Percentiles rank a stretch among this genome's conserved stretches.
These are phyloP conservation scores for Salvia miltiorrhiza DNA, from an alignment of 257 asterid species.

Conservation along the genomic window DNA sequence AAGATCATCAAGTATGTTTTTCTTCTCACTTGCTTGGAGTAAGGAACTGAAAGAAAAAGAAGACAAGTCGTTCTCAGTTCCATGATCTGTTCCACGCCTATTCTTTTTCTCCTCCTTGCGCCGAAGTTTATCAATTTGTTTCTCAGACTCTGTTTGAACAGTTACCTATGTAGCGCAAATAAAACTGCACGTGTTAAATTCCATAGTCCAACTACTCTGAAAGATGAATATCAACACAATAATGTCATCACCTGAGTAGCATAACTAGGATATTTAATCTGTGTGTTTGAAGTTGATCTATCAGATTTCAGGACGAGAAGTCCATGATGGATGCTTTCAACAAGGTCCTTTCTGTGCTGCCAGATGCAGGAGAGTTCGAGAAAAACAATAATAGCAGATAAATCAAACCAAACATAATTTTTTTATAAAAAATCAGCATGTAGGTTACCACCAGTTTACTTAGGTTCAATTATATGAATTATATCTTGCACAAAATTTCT, in stretches of 20 bases:
- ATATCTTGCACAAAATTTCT: conserved; percentile 13
- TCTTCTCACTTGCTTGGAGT: conserved; percentile 91
- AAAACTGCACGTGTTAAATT: conserved; percentile 15
- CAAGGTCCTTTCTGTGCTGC: conserved; percentile 91
- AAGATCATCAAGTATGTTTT: conserved; percentile 68
- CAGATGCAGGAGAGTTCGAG: conserved; percentile 9
- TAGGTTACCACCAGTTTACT: background rate
- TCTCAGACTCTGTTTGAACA: conserved; percentile 87
- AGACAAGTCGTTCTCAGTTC: conserved; percentile 63
- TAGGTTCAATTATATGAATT: conserved; percentile 13
- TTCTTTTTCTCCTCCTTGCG: conserved; percentile 94
- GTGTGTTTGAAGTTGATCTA: conserved; percentile 57
- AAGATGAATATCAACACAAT: background rate
- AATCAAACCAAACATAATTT: conserved; percentile 6
- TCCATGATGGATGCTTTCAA: conserved; percentile 80
- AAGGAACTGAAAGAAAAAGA: conserved; percentile 69
- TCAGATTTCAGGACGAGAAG: conserved; percentile 73
- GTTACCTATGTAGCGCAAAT: conserved; percentile 55
- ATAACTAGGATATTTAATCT: conserved; percentile 81
- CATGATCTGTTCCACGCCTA: conserved; percentile 76
- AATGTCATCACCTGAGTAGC: conserved; percentile 76
- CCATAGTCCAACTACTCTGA: conserved; percentile 15
- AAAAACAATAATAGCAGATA: background rate
- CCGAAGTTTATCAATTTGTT: conserved; percentile 87
- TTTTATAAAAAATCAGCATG: conserved; percentile 1